These are phyloP conservation scores for Pythium brachiatum DNA, from an alignment of 352 stramenopile species.

Conservation along the genomic window DNA sequence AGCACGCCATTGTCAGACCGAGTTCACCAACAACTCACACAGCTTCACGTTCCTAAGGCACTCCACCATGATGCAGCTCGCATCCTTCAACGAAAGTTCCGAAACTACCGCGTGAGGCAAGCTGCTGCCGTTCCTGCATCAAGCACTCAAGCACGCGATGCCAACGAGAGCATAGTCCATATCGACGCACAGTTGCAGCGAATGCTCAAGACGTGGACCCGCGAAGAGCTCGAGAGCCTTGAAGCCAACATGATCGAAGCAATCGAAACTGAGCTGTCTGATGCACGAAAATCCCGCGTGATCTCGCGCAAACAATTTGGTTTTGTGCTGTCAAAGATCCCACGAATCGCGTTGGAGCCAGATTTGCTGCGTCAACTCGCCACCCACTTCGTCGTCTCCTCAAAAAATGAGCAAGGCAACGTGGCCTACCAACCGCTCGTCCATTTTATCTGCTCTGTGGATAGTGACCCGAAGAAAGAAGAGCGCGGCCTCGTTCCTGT, in stretches of 20 bases:
- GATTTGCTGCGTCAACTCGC: slow-evolving; percentile 38
- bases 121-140: neutral
- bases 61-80: slow-evolving; percentile 42
- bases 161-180: slow-evolving; percentile 3
- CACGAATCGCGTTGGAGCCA: slow-evolving; percentile 41
- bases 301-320: slow-evolving; percentile 51
- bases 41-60: slow-evolving; percentile 33
- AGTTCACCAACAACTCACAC: slow-evolving; percentile 19
- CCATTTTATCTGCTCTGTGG: slow-evolving; percentile 44
- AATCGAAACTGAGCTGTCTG: slow-evolving; percentile 39
- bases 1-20: slow-evolving; percentile 6
- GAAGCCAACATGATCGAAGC: slow-evolving; percentile 32
- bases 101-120: slow-evolving; percentile 16
- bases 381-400: slow-evolving; percentile 38
- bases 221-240: slow-evolving; percentile 36
- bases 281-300: slow-evolving; percentile 26
- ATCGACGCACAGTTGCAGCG: slow-evolving; percentile 37
- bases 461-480: slow-evolving; percentile 29
- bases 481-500: slow-evolving; percentile 27
- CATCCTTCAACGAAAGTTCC: slow-evolving; percentile 23
- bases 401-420: slow-evolving; percentile 4
- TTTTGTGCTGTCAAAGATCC: slow-evolving; percentile 48
- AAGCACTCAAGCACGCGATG: neutral
- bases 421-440: slow-evolving; percentile 46
- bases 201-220: slow-evolving; percentile 39